Percentiles rank a stretch among this genome's conserved stretches.
phyloP scores from a whole-genome alignment of 345 rosid species.

The Punica granatum region DNA sequence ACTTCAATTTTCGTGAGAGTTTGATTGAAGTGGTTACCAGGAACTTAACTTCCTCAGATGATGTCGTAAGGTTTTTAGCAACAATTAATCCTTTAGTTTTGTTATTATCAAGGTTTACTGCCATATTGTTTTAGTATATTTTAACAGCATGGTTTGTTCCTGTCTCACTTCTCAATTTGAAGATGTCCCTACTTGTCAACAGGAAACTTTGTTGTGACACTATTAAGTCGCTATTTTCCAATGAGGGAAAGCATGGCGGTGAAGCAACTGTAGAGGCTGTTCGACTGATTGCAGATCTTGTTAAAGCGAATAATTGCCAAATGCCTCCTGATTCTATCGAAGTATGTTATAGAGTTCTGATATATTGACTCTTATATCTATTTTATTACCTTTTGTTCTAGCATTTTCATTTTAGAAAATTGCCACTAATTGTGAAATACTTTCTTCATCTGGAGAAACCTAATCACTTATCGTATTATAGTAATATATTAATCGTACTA shows the following conservation, averaged over 20 bases:
- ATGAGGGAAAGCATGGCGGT: conserved; percentile 88
- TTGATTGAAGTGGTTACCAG: conserved; percentile 59
- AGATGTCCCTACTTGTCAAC: conserved; percentile 18
- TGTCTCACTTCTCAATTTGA: not conserved
- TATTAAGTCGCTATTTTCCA: conserved; percentile 65
- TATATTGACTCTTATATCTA: not conserved
- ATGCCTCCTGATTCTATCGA: conserved; percentile 84
- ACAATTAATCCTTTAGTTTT: not conserved
- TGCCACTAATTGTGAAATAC: not conserved
- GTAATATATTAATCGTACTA: not conserved
- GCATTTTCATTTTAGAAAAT: not conserved
- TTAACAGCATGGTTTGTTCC: not conserved
- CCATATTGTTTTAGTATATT: not conserved
- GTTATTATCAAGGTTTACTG: not conserved
- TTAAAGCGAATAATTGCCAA: conserved; percentile 69
- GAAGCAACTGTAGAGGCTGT: conserved; percentile 75
- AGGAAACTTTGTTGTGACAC: conserved; percentile 80
- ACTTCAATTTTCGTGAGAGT: conserved; percentile 79
- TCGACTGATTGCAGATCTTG: conserved; percentile 70
- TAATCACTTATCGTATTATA: not conserved
- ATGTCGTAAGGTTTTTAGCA: conserved; percentile 53
- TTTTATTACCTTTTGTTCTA: not conserved
- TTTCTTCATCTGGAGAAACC: not conserved
- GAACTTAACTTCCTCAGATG: conserved; percentile 76
- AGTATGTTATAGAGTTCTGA: conserved; percentile 27